Base-by-base conservation (phyloP, 148 eudicot genomes). In the Rhododendron molle region DNA sequence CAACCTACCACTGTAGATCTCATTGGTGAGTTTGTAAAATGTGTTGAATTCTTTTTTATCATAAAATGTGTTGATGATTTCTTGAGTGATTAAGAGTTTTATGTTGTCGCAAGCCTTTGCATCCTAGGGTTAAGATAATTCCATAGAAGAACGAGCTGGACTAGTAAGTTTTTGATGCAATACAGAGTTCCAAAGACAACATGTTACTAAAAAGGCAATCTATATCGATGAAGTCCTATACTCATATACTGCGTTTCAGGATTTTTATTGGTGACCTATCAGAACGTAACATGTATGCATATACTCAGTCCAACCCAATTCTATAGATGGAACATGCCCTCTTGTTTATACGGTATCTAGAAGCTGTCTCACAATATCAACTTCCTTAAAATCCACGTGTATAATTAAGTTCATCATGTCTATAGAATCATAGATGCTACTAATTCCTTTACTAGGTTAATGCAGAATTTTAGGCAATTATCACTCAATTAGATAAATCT, bases 1-100 rank as follows among this genome's bases (percentile, higher is more conserved):
- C 76, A 89, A 92, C 62, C 79, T 95, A 46, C 86, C 87, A 82
- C 91, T 95, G 5, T 93, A 91, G 86, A 83, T 34, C 38, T 86
- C 83, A 47, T 21, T 16, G 86, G 83, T 87, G 88, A 89, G 88
- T 85, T 15, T 46, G 47, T 43, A 30, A 52, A 21, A n/a, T 36
- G 36, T 21, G 13, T 74, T 26, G 6, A 73, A 74, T 36, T 20
- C 38, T 23, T 36, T 74, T 54, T 54, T 15, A 54, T 54, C 60
- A 18, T 56, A 21, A 40, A 30, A 15, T 36, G 49, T 12, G 21
- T 81, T 38, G 3, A 54, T 16, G n/a, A 49, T 72, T 20, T 46
- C 23, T 20, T 81, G 26, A 32, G 50, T 86, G 76, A 38, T 21
- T 81, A 34, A 28, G 30, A 69, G 20, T 28, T 40, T 7, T 74